Percentiles rank a stretch among this genome's conserved stretches.
Evolutionary conservation across 2,329 filamentous ascomycete species (phyloP).

Genomic region (Colletotrichum orbiculare): DNA sequence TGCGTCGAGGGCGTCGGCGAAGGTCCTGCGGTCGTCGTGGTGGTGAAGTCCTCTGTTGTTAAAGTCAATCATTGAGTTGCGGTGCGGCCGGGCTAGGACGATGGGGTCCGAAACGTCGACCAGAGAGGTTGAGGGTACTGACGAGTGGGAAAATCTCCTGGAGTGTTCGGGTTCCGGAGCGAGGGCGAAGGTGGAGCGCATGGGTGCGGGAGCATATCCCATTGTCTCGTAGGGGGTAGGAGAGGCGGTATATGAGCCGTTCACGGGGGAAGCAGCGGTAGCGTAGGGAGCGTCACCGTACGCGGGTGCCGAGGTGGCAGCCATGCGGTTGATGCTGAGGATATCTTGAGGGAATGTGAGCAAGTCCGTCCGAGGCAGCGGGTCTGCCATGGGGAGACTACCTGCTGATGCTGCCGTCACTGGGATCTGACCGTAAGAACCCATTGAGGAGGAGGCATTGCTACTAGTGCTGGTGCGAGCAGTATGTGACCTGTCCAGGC

Average conservation of each 20-base stretch:
- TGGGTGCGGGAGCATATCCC: slow-evolving; percentile 76
- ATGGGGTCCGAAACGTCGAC: slow-evolving; percentile 57
- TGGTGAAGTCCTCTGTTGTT: slow-evolving; percentile 46
- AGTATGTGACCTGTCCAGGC: slow-evolving; percentile 63
- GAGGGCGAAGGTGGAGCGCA: slow-evolving; percentile 69
- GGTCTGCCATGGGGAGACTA: slow-evolving; percentile 67
- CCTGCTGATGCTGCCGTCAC: slow-evolving; percentile 80
- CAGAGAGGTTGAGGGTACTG: slow-evolving; percentile 69
- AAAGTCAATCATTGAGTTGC: slow-evolving; percentile 74
- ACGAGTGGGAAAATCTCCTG: slow-evolving; percentile 86
- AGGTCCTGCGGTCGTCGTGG: slow-evolving; percentile 72
- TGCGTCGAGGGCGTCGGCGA: slow-evolving; percentile 90
- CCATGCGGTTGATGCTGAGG: slow-evolving; percentile 73
- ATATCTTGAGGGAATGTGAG: slow-evolving; percentile 81
- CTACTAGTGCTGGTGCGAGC: slow-evolving; percentile 69
- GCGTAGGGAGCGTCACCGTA: slow-evolving; percentile 78
- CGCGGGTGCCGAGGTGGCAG: slow-evolving; percentile 68
- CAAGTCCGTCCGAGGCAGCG: slow-evolving; percentile 73
- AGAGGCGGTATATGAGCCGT: slow-evolving; percentile 73
- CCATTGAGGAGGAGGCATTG: slow-evolving; percentile 69
- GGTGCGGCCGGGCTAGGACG: slow-evolving; percentile 56
- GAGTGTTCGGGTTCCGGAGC: slow-evolving; percentile 65
- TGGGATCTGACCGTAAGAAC: slow-evolving; percentile 78
- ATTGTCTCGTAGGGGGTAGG: slow-evolving; percentile 80
- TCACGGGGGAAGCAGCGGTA: slow-evolving; percentile 74